Evolutionary conservation across 495 filamentous ascomycete genomes (phyloP), one percentile per base, ranked within the genome.

Genomic region (Darksidea phi): DNA sequence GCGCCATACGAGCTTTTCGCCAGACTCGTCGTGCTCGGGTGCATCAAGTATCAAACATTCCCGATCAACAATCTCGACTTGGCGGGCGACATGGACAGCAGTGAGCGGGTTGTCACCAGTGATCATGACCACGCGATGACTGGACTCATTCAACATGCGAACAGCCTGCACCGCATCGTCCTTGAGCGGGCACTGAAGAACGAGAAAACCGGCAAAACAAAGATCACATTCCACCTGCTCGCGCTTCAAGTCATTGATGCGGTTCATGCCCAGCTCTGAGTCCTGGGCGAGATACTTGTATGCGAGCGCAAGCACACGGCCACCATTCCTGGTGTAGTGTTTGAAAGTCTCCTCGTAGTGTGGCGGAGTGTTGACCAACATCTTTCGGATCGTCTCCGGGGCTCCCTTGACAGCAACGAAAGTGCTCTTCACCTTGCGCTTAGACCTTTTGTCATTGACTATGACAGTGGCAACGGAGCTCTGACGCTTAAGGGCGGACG

Each of bases 341-440:
- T 97, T 99, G 82, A 83, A 99, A 0, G 95, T 97, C 74, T 99
- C 95, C 71, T 99, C 94, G 70, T 99, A 99, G 69, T 95, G 82
- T 13, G 85, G 80, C 28, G 94, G 94, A 1, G 88, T 82, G 36
- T 88, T 80, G 43, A 89, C 82, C 26, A 99, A 79, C 90, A 97
- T 96, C 64, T 86, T 89, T 67, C 86, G 84, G 68, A 99, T 96
- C 0, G 94, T 97, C 73, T 99, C 94, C 1, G 94, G 94, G 2
- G 94, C 94, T 71, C 94, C 94, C 77, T 99, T 99, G 50, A 97
- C 95, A 71, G 84, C 88, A 52, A 91, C 92, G 61, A 99, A 94
- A 0, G 94, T 97, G 47, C 86, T 84, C 64, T 82, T 87, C 25
- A 81, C 72, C 74, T 84, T 93, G 74, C 85, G 89, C 23, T 84